Base-by-base conservation (phyloP, 805 yeast species). In the Hanseniaspora lachancei region DNA sequence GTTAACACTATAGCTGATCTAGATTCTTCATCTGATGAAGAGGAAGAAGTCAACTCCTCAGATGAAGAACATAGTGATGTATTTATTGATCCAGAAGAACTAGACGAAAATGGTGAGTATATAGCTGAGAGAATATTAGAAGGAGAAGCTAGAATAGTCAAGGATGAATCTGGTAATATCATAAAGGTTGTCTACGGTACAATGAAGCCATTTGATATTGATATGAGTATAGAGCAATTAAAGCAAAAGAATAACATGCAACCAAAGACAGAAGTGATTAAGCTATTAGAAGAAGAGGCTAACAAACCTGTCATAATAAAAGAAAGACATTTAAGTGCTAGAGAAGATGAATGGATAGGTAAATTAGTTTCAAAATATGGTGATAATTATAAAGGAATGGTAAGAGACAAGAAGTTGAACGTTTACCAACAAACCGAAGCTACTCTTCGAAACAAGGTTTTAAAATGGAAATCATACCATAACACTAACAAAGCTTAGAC, bases 311-410 rank as follows among this genome's bases (percentile, higher is more conserved):
- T 60, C 60, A 67, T 72, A 10, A 75, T 69, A 39, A 74, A 69
- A 53, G 82, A 75, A 56, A 77, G 84, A 63, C 68, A 68, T 21
- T 85, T 79, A 61, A 78, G 87, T 58, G 83, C 76, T 43, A 73
- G 95, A 62, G 97, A 93, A 68, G 70, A 68, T 47, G 84, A 77
- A 36, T 88, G 96, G 95, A 68, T 86, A 43, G 69, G 67, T 48
- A 69, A 68, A 24, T 72, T 93, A 41, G 75, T 81, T 58, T 79
- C 78, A 21, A 88, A 87, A 66, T 81, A 93, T 64, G 96, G 96
- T 18, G 95, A 88, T 61, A 84, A 93, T 67, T 89, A 81, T 66
- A 82, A 77, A 48, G 86, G 82, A 62, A 93, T 93, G 98, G 84
- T 80, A 67, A 85, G 95, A 86, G 98, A 93, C 68, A 79, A 78